These are phyloP conservation scores for Nemania abortiva DNA, from an alignment of 2,329 filamentous ascomycete species.

Conservation along the genomic window DNA sequence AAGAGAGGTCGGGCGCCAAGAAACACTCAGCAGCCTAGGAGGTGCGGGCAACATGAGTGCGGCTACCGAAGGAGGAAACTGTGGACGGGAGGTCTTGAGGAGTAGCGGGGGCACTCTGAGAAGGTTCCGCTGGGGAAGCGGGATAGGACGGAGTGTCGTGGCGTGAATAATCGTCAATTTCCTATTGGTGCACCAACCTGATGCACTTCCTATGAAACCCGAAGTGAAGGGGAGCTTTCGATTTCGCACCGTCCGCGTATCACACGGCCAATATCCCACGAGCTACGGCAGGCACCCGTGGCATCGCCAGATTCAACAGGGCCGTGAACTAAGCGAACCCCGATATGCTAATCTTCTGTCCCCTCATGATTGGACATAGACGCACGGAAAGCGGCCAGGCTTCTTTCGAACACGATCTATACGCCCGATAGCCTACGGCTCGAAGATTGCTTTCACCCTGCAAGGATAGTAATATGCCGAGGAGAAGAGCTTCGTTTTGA, in stretches of 20 bases:
- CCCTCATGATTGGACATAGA: slow-evolving; percentile 1
- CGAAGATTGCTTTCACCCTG: not conserved
- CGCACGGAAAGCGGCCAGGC: not conserved
- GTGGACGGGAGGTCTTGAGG: slow-evolving; percentile 66
- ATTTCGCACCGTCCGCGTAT: not conserved
- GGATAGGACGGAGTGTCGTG: slow-evolving; percentile 63
- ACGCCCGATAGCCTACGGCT: not conserved
- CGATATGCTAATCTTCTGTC: not conserved
- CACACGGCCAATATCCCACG: not conserved
- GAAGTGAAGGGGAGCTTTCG: not conserved
- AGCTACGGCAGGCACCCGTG: not conserved
- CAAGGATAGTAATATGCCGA: not conserved
- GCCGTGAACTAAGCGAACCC: not conserved
- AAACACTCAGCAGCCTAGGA: slow-evolving; percentile 61
- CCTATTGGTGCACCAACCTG: not conserved
- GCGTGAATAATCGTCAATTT: slow-evolving; percentile 51
- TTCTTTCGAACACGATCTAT: slow-evolving; percentile 5
- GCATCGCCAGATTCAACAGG: not conserved
- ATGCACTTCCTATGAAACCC: not conserved
- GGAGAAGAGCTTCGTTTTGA: not conserved
- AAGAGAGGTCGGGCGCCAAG: slow-evolving; percentile 73
- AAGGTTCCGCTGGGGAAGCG: slow-evolving; percentile 65
- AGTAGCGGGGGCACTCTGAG: slow-evolving; percentile 64
- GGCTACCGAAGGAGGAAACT: slow-evolving; percentile 59
- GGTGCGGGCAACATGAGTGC: slow-evolving; percentile 58